Base-by-base conservation (phyloP, 495 filamentous ascomycete species). In the Antarctomyces pellizariae region DNA sequence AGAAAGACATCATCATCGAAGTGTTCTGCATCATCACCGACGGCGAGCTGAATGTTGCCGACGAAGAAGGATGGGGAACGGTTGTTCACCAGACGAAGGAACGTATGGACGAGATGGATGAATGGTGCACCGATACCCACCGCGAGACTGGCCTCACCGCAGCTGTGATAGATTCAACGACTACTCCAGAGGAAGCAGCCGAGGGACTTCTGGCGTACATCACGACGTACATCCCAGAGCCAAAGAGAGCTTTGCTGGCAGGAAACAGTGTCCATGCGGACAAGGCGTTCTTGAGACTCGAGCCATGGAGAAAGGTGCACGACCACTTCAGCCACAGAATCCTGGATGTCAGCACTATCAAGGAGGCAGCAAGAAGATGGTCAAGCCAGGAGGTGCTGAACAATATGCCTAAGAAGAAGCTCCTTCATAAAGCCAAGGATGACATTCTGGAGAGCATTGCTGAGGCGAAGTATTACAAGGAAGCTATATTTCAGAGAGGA, bases 371-470 rank as follows among this genome's bases (percentile, higher is more conserved):
- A 5, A 62, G 67, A 24, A 58, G 83, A 28, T 97, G 86, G 86
- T 71, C 70, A 20, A 55, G 60, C 9, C 46, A 54, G 16, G 57
- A 64, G 18, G 38, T 79, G 16, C 32, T 78, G 26, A 31, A 39
- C 25, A 45, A 49, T 21, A 65, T 62, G 9, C 86, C 86, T 2
- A 41, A 37, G 27, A 97, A 97, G 52, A 60, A 61, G 35, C 59
- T 56, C 24, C 50, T 76, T 10, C 86, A 97, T 54, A 59, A 84
- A 47, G 86, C 86, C 0, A 61, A 64, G 34, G 67, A 72, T 33
- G 86, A 97, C 53, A 93, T 97, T 39, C 45, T 93, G 19, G 86
- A 97, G 48, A 92, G 83, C 46, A 92, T 97, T 35, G 70, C 61
- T 28, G 86, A 97, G 49, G 79, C 84, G 37, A 61, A 54, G 33